Evolutionary conservation across 768 basidiomycete species (phyloP).

Genomic region (Boletus insuetus): DNA sequence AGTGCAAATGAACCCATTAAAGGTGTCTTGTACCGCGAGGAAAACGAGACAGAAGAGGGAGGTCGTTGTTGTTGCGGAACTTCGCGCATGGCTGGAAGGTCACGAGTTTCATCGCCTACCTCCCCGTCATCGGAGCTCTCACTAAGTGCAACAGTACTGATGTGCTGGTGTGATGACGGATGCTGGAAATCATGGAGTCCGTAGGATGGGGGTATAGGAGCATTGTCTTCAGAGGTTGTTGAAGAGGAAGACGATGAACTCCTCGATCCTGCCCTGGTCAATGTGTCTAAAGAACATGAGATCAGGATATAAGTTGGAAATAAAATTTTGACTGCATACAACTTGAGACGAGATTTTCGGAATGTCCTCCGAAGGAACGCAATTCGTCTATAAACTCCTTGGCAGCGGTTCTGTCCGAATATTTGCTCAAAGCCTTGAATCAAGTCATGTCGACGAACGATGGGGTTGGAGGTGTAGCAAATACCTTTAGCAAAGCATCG

Average conservation of each 20-base stretch:
- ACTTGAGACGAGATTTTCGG: constrained; percentile 61
- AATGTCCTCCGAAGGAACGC: constrained; percentile 70
- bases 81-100: constrained; percentile 41
- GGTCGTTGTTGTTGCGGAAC: constrained; percentile 49
- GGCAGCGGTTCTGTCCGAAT: constrained; percentile 80
- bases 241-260: constrained; percentile 67
- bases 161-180: constrained; percentile 10
- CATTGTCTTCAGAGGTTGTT: constrained; percentile 45
- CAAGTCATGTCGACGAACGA: neutral
- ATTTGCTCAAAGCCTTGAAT: constrained; percentile 68
- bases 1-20: constrained; percentile 58
- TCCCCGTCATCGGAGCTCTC: constrained; percentile 47
- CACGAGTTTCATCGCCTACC: constrained; percentile 46
- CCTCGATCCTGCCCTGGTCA: constrained; percentile 43
- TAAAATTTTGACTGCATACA: constrained; percentile 39
- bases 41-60: constrained; percentile 60
- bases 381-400: constrained; percentile 74
- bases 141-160: constrained; percentile 26
- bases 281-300: constrained; percentile 27
- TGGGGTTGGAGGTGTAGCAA: constrained; percentile 1
- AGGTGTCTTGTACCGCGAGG: constrained; percentile 80
- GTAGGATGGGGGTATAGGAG: constrained; percentile 20
- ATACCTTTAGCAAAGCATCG: constrained; percentile 79
- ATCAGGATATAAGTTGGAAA: neutral
- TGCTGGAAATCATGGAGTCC: constrained; percentile 11